Conservation (phyloP, 176 grass and related monocot genomes). For the Saccharum spontaneum region DNA sequence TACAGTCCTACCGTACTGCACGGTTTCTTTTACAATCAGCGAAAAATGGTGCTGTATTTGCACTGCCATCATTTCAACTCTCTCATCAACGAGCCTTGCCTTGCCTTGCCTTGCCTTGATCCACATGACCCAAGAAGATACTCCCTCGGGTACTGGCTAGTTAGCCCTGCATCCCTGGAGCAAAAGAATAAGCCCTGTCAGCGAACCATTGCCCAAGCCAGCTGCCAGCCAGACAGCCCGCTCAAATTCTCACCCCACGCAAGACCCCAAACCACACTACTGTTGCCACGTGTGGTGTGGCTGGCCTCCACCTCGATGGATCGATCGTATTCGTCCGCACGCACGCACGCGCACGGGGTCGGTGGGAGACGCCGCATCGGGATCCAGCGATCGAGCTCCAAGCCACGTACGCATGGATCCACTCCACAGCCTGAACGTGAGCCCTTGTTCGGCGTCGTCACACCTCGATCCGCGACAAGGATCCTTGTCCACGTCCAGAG, state of each 20-base stretch:
- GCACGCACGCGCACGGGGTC: background rate
- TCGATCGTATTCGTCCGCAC: background rate
- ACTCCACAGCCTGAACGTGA: background rate
- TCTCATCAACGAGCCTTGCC: background rate
- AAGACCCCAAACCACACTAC: background rate
- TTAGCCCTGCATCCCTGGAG: background rate
- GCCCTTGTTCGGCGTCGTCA: background rate
- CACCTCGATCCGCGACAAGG: background rate
- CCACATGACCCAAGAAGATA: background rate
- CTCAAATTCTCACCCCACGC: background rate
- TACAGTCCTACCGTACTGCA: background rate
- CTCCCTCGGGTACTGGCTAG: no score
- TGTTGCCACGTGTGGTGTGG: slow-evolving; percentile 9
- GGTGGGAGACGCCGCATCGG: slow-evolving; percentile 6
- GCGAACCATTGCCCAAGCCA: background rate
- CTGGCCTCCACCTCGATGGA: background rate
- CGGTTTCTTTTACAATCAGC: background rate
- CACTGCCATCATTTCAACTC: background rate
- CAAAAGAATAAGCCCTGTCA: background rate
- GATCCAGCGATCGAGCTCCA: background rate
- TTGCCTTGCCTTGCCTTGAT: background rate
- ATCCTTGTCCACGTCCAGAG: background rate
- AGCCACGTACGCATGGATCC: background rate
- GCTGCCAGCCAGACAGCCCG: background rate
- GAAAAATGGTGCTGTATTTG: background rate